Conservation (phyloP, 2,329 filamentous ascomycete species). For the Graphium sp. region DNA sequence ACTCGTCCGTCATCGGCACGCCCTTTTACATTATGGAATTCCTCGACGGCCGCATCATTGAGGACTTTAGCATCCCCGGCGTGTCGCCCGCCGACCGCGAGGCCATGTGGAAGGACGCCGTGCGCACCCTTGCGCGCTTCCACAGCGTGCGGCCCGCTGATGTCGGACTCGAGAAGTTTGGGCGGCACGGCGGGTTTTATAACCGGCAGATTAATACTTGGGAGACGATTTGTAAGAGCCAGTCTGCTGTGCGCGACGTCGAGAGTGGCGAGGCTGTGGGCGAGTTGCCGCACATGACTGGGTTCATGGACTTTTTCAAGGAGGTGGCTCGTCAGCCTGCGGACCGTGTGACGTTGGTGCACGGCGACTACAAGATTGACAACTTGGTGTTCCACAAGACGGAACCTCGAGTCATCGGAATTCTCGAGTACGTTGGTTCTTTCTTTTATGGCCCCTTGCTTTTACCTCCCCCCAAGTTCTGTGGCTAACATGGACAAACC, state of each 20-base stretch:
- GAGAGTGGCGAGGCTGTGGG: slow-evolving; percentile 67
- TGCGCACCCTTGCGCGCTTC: slow-evolving; percentile 69
- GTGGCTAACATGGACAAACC: slow-evolving; percentile 3
- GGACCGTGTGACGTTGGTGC: slow-evolving; percentile 66
- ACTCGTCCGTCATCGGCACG: slow-evolving; percentile 64
- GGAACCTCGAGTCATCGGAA: slow-evolving; percentile 74
- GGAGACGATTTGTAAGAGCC: slow-evolving; percentile 57
- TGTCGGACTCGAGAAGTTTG: slow-evolving; percentile 58
- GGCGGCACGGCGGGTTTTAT: slow-evolving; percentile 65
- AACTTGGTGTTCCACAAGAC: slow-evolving; percentile 83
- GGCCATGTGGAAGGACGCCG: slow-evolving; percentile 73
- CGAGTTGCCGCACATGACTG: slow-evolving; percentile 66
- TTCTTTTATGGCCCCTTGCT: neutral
- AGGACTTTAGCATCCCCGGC: slow-evolving; percentile 68
- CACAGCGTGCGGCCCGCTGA: slow-evolving; percentile 54
- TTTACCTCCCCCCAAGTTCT: neutral
- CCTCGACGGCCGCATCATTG: slow-evolving; percentile 82
- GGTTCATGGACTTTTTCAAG: slow-evolving; percentile 64
- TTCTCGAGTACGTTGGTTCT: slow-evolving; percentile 50
- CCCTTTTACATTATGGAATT: slow-evolving; percentile 98
- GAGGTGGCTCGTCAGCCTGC: slow-evolving; percentile 52
- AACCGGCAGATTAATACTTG: slow-evolving; percentile 74
- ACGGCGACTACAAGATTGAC: slow-evolving; percentile 95
- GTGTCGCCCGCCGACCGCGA: slow-evolving; percentile 51
- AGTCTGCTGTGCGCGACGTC: slow-evolving; percentile 58